phyloP scores from a whole-genome alignment of 495 filamentous ascomycete genomes.

The Daldinia grandis region DNA sequence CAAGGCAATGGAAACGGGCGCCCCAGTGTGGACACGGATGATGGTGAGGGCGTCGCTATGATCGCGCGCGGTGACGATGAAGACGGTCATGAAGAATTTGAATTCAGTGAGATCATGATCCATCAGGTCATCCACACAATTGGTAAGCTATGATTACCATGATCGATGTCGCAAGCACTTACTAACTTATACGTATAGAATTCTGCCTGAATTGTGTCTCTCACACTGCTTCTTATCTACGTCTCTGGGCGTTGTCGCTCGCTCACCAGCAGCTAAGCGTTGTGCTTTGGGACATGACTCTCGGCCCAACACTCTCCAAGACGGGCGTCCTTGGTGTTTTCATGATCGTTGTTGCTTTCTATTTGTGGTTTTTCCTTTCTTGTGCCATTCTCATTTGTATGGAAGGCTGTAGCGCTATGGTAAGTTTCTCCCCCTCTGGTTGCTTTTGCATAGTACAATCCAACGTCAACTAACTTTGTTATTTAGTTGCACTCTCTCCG shows the following conservation, averaged over 20 bases:
- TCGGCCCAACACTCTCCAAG: slow-evolving; percentile 74
- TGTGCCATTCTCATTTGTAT: slow-evolving; percentile 73
- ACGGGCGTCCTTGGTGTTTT: slow-evolving; percentile 75
- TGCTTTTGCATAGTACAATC: neutral
- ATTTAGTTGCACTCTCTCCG: slow-evolving; percentile 81
- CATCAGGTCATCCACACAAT: slow-evolving; percentile 99
- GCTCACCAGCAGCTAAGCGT: slow-evolving; percentile 97
- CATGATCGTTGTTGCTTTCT: slow-evolving; percentile 81
- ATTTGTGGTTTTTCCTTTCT: slow-evolving; percentile 86
- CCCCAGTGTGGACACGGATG: slow-evolving; percentile 73
- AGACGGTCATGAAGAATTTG: slow-evolving; percentile 92
- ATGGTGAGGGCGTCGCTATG: slow-evolving; percentile 89
- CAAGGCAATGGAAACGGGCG: slow-evolving; percentile 60
- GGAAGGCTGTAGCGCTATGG: slow-evolving; percentile 61
- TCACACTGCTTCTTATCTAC: slow-evolving; percentile 97
- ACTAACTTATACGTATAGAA: slow-evolving; percentile 61
- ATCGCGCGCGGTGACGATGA: slow-evolving; percentile 84
- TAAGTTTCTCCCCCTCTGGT: slow-evolving; percentile 46
- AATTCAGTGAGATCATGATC: slow-evolving; percentile 96
- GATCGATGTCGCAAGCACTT: neutral
- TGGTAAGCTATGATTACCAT: slow-evolving; percentile 61
- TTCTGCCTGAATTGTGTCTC: slow-evolving; percentile 99
- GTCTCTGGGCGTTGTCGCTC: slow-evolving; percentile 96
- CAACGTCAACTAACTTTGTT: slow-evolving; percentile 1
- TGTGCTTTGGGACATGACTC: slow-evolving; percentile 96